Evolutionary conservation across 2,329 filamentous ascomycete species (phyloP).

Genomic region (Zymoseptoria tritici): DNA sequence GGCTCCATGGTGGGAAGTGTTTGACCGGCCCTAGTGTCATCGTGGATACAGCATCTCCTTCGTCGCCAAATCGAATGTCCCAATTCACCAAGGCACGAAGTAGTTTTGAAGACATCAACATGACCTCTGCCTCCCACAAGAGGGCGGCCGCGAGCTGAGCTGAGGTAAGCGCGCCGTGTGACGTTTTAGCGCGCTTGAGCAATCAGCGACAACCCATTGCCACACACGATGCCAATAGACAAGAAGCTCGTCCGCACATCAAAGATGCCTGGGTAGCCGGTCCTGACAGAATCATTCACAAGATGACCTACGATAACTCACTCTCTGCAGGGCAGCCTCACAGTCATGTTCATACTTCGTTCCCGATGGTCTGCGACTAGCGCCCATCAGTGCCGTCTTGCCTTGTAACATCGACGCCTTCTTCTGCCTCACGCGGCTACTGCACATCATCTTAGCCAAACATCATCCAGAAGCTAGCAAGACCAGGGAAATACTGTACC

Average conservation of each 20-base stretch:
- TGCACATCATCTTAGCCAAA: not conserved
- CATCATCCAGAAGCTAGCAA: not conserved
- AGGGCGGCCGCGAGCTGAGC: too few species aligned
- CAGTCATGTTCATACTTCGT: not conserved
- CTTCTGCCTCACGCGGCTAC: not conserved
- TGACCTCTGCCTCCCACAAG: too few species aligned
- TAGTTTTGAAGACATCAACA: not conserved
- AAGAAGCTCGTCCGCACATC: not conserved
- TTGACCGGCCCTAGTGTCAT: not conserved
- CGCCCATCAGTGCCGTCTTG: not conserved
- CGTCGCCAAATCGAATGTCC: not conserved
- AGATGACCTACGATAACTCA: not conserved
- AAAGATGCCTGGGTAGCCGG: not conserved
- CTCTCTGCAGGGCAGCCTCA: not conserved
- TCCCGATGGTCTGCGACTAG: not conserved
- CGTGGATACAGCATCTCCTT: not conserved
- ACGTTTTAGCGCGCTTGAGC: not conserved
- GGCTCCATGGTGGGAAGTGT: constrained; percentile 63
- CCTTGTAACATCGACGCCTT: not conserved
- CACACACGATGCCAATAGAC: not conserved
- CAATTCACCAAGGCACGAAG: not conserved
- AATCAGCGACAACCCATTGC: not conserved
- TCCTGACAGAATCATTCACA: not conserved
- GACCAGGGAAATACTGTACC: not conserved
- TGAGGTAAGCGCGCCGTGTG: not conserved